Evolutionary conservation across 768 basidiomycete genomes (phyloP).

Genomic region (Glaciozyma martinii): DNA sequence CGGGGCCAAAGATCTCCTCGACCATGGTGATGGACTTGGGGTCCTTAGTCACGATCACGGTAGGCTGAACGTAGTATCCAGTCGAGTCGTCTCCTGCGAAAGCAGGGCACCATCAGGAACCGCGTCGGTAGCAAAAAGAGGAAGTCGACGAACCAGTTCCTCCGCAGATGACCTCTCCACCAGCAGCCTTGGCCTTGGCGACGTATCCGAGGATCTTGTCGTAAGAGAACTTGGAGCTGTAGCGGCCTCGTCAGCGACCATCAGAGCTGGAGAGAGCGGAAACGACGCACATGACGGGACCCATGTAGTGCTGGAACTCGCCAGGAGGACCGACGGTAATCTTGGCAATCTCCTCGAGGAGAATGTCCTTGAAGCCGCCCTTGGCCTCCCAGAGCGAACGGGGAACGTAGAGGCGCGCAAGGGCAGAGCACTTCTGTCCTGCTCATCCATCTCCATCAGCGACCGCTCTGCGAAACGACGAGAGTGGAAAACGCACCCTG

Average conservation of each 20-base stretch:
- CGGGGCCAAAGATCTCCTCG: constrained; percentile 96
- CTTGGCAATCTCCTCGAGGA: constrained; percentile 65
- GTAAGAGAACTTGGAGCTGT: constrained; percentile 71
- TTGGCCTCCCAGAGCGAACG: constrained; percentile 61
- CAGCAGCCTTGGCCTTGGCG: constrained; percentile 72
- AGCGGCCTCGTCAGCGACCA: background rate
- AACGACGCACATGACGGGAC: constrained; percentile 75
- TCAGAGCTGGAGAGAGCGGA: background rate
- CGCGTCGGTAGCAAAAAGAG: constrained; percentile 1
- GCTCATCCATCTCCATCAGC: background rate
- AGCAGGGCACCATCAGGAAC: no score
- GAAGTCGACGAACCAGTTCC: constrained; percentile 53
- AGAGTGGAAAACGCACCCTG: constrained; percentile 52
- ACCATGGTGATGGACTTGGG: constrained; percentile 79
- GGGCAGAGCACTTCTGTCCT: constrained; percentile 96
- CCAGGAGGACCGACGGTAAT: constrained; percentile 72
- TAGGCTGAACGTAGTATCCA: constrained; percentile 90
- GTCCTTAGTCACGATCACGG: constrained; percentile 84
- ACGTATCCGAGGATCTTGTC: constrained; percentile 79
- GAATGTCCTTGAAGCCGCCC: constrained; percentile 61
- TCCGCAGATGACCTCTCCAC: constrained; percentile 81
- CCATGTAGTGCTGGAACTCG: constrained; percentile 80
- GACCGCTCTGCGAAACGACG: background rate
- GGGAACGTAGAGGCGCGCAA: constrained; percentile 86
- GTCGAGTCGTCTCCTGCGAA: constrained; percentile 59